Evolutionary conservation across 1,139 yeast species (phyloP), one percentile per base, ranked within the genome.

Genomic region (Zygosaccharomyces sapae): DNA sequence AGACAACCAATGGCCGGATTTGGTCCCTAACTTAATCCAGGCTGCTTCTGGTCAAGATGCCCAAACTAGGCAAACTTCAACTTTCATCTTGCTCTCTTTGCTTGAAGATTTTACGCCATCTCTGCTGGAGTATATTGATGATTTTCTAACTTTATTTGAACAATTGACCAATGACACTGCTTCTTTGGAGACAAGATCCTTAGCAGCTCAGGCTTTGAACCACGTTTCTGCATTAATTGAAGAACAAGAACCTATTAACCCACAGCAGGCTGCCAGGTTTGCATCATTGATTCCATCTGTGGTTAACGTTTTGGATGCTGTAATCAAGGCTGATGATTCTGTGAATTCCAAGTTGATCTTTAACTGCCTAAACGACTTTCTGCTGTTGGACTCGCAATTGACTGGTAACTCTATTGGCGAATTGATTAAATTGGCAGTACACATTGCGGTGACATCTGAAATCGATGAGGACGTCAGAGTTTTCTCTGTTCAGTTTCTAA

Each of bases 401-500:
- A 75, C 90, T 34, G 95, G 96, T 61, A 86, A 86, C 63, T 77
- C 81, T 56, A 74, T 92, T 58, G 71, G 81, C 46, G 81, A 76
- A 50, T 77, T 92, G 60, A 72, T 89, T 54, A 79, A 81, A 57
- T 77, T 88, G 61, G 80, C 89, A 76, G 72, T 84, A 56, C 88
- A 87, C 67, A 80, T 90, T 57, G 80, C 95, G 33, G 68, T 80
- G 50, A 82, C 86, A 68, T 70, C 75, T 33, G 75, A 75, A 43
- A 69, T 86, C 49, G 95, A 87, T 54, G 89, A 85, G 57, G 97
- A 89, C 61, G 77, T 78, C 67, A 81, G 97, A 71, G 77, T 78
- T 51, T 86, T 83, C 62, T 94, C 96, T 43, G 76, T 94, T 60
- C 92, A 86, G 64, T 89, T 89, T 65, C 77, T 92, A 56, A 83